Conservation (phyloP, 352 stramenopile species). For the Globisporangium cederbergense region DNA sequence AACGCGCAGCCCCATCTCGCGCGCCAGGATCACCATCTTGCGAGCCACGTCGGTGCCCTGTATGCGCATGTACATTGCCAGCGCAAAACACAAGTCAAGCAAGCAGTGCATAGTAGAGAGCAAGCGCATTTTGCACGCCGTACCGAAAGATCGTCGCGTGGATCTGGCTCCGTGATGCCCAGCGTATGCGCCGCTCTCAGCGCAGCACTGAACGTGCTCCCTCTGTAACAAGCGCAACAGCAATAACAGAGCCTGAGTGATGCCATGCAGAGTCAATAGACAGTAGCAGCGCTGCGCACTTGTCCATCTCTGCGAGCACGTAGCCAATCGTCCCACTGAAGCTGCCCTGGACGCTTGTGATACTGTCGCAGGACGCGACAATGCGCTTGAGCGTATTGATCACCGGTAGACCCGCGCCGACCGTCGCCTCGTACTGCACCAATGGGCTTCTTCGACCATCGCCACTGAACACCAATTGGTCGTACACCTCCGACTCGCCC, state of each 20-base stretch:
- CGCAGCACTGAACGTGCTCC: conserved; percentile 41
- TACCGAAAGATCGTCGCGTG: conserved; percentile 55
- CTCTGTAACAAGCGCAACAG: conserved; percentile 16
- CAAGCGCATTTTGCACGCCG: no score
- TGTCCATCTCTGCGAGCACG: conserved; percentile 38
- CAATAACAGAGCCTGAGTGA: not conserved
- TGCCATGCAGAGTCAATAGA: not conserved
- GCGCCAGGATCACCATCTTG: conserved; percentile 67
- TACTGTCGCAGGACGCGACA: conserved; percentile 40
- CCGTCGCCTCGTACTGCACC: conserved; percentile 53
- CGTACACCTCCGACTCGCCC: conserved; percentile 29
- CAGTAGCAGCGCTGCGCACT: conserved; percentile 5
- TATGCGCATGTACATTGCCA: not conserved
- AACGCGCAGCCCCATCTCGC: conserved; percentile 38
- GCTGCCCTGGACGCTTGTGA: conserved; percentile 46
- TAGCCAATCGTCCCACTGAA: conserved; percentile 67
- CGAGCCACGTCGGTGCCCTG: conserved; percentile 61
- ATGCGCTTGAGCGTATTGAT: conserved; percentile 47
- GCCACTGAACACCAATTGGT: conserved; percentile 22
- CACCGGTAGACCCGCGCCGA: conserved; percentile 62
- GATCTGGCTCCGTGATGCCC: conserved; percentile 70
- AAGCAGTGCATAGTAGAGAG: not conserved
- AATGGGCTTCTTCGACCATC: conserved; percentile 13
- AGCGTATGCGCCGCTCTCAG: conserved; percentile 39
- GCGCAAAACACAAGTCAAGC: not conserved